A percentile compares a stretch with the other conserved stretches of the same genome.
These are phyloP conservation scores for Solanum pennellii DNA, from an alignment of 257 asterid genomes.

Conservation along the genomic window DNA sequence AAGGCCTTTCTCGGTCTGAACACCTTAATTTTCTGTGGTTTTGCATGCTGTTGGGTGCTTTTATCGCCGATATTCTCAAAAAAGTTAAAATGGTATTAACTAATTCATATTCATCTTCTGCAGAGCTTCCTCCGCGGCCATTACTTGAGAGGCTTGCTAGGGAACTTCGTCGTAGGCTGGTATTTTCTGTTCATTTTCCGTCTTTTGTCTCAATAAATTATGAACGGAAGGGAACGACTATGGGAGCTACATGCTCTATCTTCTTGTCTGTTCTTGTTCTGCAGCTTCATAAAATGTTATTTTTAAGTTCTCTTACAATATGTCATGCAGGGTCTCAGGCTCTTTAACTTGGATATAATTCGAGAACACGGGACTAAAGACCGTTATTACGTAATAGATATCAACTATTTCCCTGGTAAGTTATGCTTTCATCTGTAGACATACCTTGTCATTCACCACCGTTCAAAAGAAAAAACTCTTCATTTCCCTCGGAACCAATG, in stretches of 20 bases:
- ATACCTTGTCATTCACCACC: not conserved
- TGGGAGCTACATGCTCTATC: not conserved
- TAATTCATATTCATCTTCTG: not conserved
- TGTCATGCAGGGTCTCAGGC: conserved; percentile 65
- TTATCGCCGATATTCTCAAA: not conserved
- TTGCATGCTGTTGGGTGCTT: not conserved
- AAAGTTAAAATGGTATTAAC: too few relatives aligned
- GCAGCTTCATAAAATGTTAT: not conserved
- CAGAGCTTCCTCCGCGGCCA: conserved; percentile 93
- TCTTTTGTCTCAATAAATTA: not conserved
- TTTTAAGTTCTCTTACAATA: not conserved
- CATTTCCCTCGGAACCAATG: not conserved
- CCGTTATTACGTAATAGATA: conserved; percentile 74
- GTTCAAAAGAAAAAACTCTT: not conserved
- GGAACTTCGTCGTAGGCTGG: conserved; percentile 79
- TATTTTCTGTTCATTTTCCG: conserved; percentile 9
- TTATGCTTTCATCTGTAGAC: not conserved
- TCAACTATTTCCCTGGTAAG: conserved; percentile 92
- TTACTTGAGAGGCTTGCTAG: conserved; percentile 81
- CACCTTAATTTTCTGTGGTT: not conserved
- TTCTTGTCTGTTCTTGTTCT: not conserved
- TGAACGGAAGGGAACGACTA: not conserved
- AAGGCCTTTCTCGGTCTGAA: not conserved
- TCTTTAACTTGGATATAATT: conserved; percentile 84
- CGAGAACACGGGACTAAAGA: conserved; percentile 78